Evolutionary conservation across 2,329 filamentous ascomycete species (phyloP), one percentile per base, ranked within the genome.

Genomic region (Pseudogymnoascus sp.): DNA sequence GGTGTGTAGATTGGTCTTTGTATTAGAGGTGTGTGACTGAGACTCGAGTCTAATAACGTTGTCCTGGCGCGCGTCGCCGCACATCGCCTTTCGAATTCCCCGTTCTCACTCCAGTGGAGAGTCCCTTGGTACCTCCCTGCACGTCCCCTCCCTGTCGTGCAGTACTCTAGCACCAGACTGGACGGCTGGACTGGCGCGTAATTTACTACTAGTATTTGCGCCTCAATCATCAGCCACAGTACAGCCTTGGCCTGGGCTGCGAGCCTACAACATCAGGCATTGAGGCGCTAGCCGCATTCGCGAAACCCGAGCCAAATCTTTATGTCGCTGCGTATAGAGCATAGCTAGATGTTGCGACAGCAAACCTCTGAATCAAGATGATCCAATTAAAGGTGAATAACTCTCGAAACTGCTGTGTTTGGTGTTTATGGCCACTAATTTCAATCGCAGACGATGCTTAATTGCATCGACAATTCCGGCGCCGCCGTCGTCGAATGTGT

Each of bases 391-490:
- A 93, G 87, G 90, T 87, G 69, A 59, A 66, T 65, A 38, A 4
- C 0, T 12, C 12, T n/a, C 5, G 2, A 7, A 2, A 11, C 4
- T 0, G 11, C n/a, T 1, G 3, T 11, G 5, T 21, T 10, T 14
- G 14, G 28, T 21, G 25, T 60, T 25, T 2, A 7, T 11, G 18
- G 59, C 7, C 14, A 33, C 35, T 62, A 62, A 35, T 16, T 37
- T 23, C 28, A 5, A 28, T 23, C 28, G 11, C 70, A 97, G 94
- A 90, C 92, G 75, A 91, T 99, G 85, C 85, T 99, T 72, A 97
- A 94, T 79, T 97, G 94, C 87, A 97, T 99, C 85, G 94, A 99
- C 88, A 99, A 74, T 82, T 97, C 94, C 68, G 94, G 94, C 75
- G 94, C 94, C 70, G 92, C 94, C 71, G 83, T 99, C 69, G 94